Conservation (phyloP, 352 stramenopile genomes). For the Phytophthora syringae region DNA sequence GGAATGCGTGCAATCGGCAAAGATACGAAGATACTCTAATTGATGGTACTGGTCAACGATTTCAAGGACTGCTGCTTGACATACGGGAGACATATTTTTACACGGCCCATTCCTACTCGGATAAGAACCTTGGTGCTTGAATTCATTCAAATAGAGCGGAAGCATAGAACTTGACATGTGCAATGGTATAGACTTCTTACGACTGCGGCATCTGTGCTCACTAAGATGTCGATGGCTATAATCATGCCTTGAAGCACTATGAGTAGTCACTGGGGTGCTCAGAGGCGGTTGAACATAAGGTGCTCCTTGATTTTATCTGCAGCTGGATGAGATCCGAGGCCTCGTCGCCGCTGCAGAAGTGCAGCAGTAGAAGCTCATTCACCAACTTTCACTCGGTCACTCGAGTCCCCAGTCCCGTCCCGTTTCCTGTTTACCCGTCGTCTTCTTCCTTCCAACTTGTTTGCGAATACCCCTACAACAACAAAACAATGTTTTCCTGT, state of each 20-base stretch:
- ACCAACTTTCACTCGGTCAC: conserved; percentile 31
- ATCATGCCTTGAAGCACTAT: conserved; percentile 7
- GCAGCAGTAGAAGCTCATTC: conserved; percentile 14
- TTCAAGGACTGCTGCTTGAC: too few relatives aligned
- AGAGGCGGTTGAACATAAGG: background rate
- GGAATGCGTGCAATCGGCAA: too few relatives aligned
- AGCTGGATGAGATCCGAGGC: background rate
- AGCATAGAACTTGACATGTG: conserved; percentile 9
- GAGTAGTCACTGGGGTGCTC: background rate
- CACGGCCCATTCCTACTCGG: background rate
- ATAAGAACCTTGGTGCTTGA: background rate
- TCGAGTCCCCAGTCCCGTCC: conserved; percentile 20
- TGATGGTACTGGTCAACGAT: background rate
- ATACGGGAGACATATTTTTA: conserved; percentile 1
- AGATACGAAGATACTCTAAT: background rate
- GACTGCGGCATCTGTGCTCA: conserved; percentile 5
- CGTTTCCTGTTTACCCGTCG: conserved; percentile 10
- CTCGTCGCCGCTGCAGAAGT: background rate
- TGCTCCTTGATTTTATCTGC: background rate
- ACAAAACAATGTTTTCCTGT: conserved; percentile 32
- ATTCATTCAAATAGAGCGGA: background rate
- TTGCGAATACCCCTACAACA: conserved; percentile 14
- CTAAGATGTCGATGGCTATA: conserved; percentile 9
- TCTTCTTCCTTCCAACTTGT: conserved; percentile 10
- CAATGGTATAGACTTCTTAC: conserved; percentile 5